Evolutionary conservation across 768 basidiomycete genomes (phyloP), one percentile per base, ranked within the genome.

Genomic region (Leccinum longicurvipes): DNA sequence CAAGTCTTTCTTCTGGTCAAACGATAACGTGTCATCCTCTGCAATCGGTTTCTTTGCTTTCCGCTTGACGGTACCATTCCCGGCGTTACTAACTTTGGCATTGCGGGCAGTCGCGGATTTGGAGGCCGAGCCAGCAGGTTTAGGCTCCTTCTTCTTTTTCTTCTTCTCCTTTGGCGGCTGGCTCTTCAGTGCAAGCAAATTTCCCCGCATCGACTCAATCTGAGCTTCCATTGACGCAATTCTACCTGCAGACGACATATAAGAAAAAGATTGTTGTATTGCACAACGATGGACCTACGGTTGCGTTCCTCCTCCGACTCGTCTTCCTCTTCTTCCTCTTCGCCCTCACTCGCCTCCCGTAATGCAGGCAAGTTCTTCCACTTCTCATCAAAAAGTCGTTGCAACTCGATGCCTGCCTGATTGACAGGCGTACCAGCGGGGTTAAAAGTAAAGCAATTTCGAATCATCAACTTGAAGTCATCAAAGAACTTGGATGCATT

Each of bases 1-100:
- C 54, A 99, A 77, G 68, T 98, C 93, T 74, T 97, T 94, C 87
- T 99, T 99, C 78, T 98, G 96, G 61, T 93, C 92, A 70, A 96
- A 91, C 50, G 91, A 89, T 34, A 98, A 79, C 2, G 87, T 85
- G 55, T 93, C 91, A 63, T 91, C 88, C 61, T 92, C 89, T 10
- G 81, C 73, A 44, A 84, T 70, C 36, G 78, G 77, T 69, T 88
- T 89, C 78, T 89, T 90, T 31, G 73, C 62, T 65, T 80, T 83
- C 61, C 76, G 75, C 73, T 85, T 86, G 75, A 84, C 85, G 5
- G 64, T 27, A 39, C 73, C 70, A 31, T 62, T 77, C 29, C 63
- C 66, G 17, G 77, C 64, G 14, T 76, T 69, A 7, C 75, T 63
- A 17, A 56, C 58, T 63, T 82, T 83, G 25, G 78, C 60, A 14